These are phyloP conservation scores for Syncephalastrum contaminatum DNA, from an alignment of 371 early-diverging fungal genomes.

Conservation along the genomic window DNA sequence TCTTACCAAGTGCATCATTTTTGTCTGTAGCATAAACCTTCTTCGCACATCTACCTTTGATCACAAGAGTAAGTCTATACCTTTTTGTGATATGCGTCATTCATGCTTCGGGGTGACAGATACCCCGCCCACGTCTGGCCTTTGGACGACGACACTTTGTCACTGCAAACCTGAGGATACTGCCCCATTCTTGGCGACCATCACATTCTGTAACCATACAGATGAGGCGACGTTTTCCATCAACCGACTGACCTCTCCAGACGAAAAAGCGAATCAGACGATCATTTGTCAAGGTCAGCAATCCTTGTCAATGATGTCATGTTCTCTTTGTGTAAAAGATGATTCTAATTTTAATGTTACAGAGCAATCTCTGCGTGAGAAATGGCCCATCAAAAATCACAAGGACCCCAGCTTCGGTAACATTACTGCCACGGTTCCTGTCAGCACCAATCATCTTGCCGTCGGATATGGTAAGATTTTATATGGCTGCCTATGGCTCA, in stretches of 20 bases:
- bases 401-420: conserved; percentile 26
- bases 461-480: conserved; percentile 51
- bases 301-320: neutral
- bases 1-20: no score
- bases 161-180: neutral
- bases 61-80: no score
- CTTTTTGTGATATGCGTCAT: no score
- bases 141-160: neutral
- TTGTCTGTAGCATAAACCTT: no score
- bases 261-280: neutral
- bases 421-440: conserved; percentile 50
- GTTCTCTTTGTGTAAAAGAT: neutral
- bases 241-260: neutral
- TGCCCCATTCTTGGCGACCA: conserved; percentile 3
- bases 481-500: neutral
- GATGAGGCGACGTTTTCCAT: conserved; percentile 18
- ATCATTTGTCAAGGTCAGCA: neutral
- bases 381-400: conserved; percentile 36
- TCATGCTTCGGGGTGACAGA: neutral
- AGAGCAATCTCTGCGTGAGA: conserved; percentile 14
- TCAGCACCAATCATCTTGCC: conserved; percentile 54
- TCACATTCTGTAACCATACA: conserved; percentile 25
- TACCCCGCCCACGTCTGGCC: neutral
- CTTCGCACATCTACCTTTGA: no score
- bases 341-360: neutral